Conservation (phyloP, 169 alveolate genomes). For the Plasmodium vivax region DNA sequence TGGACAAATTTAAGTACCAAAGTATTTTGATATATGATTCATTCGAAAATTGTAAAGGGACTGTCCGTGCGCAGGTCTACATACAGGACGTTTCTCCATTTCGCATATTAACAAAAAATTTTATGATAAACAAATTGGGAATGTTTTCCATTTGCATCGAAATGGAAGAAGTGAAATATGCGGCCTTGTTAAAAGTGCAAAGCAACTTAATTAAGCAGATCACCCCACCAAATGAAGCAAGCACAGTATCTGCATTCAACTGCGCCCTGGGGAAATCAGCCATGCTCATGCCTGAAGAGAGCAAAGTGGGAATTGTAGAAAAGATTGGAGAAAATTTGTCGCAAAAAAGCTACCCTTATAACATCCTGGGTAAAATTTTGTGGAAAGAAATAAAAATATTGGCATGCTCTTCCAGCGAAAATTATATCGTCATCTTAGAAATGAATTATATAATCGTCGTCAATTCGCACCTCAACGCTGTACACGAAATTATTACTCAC, state of each 20-base stretch:
- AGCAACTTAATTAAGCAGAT: slow-evolving; percentile 36
- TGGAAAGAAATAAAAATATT: neutral
- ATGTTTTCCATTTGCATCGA: slow-evolving; percentile 14
- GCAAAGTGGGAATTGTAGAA: neutral
- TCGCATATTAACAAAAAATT: slow-evolving; percentile 21
- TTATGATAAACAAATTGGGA: slow-evolving; percentile 11
- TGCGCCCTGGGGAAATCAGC: neutral
- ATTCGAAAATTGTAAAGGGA: slow-evolving; percentile 12
- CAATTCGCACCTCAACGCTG: neutral
- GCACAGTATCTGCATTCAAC: slow-evolving; percentile 20
- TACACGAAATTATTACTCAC: slow-evolving; percentile 17
- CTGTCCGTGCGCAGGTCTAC: neutral
- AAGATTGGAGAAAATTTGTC: neutral
- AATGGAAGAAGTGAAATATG: neutral
- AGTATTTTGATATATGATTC: neutral
- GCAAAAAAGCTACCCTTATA: neutral
- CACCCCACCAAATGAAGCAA: neutral
- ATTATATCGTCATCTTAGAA: slow-evolving; percentile 7
- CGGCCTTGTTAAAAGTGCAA: slow-evolving; percentile 33
- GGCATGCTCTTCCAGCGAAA: neutral
- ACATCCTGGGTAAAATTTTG: neutral
- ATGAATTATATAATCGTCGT: neutral
- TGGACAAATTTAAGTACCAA: neutral
- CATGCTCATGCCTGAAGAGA: neutral
- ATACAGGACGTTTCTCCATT: neutral